Conservation (phyloP, 352 stramenopile species). For the Sclerospora graminicola region DNA sequence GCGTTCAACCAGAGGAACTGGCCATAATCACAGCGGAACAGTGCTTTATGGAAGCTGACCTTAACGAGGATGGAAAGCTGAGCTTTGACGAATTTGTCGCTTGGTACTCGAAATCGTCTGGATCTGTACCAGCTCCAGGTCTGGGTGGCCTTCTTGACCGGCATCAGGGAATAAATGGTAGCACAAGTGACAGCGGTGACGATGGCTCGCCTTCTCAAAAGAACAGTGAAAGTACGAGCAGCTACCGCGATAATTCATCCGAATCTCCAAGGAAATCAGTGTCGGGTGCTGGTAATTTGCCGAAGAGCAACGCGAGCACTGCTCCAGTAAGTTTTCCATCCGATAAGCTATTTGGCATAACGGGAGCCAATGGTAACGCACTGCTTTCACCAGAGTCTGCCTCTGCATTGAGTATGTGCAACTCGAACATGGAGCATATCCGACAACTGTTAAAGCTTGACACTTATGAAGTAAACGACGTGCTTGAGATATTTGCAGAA, state of each 20-base stretch:
- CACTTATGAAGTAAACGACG: conserved; percentile 79
- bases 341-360: conserved; percentile 31
- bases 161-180: no score
- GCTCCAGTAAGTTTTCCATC: conserved; percentile 25
- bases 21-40: conserved; percentile 72
- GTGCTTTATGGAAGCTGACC: conserved; percentile 76
- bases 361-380: conserved; percentile 24
- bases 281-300: conserved; percentile 10
- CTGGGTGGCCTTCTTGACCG: conserved; percentile 4
- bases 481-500: conserved; percentile 84
- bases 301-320: conserved; percentile 3
- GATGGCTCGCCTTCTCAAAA: conserved; percentile 3
- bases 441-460: conserved; percentile 75
- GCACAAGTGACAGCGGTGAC: conserved; percentile 3
- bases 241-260: conserved; percentile 7
- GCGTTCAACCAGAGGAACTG: conserved; percentile 57
- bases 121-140: conserved; percentile 29
- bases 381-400: conserved; percentile 36
- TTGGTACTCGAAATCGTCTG: conserved; percentile 67
- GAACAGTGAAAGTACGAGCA: conserved; percentile 7
- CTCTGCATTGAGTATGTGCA: conserved; percentile 53
- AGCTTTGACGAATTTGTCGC: conserved; percentile 82
- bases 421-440: conserved; percentile 64
- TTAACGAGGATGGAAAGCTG: conserved; percentile 70
- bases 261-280: conserved; percentile 22